Evolutionary conservation across 164 flowering plant genomes (phyloP).

Genomic region (Sextonia rubra): DNA sequence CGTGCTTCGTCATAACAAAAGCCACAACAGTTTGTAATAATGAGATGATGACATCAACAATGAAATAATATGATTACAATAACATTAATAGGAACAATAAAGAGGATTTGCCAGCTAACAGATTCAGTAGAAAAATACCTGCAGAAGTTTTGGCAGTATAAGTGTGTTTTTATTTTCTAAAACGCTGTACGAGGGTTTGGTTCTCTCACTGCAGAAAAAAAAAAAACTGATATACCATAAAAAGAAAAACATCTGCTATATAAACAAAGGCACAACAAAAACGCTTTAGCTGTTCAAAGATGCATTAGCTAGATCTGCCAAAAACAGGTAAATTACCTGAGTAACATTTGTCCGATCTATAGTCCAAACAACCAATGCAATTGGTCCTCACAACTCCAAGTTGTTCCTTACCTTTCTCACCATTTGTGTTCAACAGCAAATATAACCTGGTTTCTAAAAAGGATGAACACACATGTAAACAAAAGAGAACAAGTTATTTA

Average conservation of each 20-base stretch:
- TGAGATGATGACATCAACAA: neutral
- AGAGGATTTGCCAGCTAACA: neutral
- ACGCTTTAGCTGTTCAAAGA: neutral
- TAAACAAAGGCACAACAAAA: neutral
- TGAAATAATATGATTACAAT: no score
- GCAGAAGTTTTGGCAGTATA: neutral
- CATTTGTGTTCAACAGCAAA: slow-evolving; percentile 63
- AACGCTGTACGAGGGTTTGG: neutral
- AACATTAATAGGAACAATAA: neutral
- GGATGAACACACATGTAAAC: neutral
- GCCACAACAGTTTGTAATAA: neutral
- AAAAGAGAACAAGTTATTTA: neutral
- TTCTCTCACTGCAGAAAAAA: no score
- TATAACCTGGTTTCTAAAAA: slow-evolving; percentile 42
- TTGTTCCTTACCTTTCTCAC: slow-evolving; percentile 85
- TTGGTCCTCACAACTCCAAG: slow-evolving; percentile 86
- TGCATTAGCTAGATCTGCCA: neutral
- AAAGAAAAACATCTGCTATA: neutral
- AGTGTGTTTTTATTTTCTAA: no score
- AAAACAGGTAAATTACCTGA: slow-evolving; percentile 44
- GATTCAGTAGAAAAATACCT: neutral
- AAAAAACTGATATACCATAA: neutral
- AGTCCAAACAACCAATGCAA: slow-evolving; percentile 95
- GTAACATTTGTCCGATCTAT: slow-evolving; percentile 98
- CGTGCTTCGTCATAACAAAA: neutral